A percentile compares a stretch with the other conserved stretches of the same genome.
These are phyloP conservation scores for Pogostemon cablin DNA, from an alignment of 257 asterid genomes.

Conservation along the genomic window DNA sequence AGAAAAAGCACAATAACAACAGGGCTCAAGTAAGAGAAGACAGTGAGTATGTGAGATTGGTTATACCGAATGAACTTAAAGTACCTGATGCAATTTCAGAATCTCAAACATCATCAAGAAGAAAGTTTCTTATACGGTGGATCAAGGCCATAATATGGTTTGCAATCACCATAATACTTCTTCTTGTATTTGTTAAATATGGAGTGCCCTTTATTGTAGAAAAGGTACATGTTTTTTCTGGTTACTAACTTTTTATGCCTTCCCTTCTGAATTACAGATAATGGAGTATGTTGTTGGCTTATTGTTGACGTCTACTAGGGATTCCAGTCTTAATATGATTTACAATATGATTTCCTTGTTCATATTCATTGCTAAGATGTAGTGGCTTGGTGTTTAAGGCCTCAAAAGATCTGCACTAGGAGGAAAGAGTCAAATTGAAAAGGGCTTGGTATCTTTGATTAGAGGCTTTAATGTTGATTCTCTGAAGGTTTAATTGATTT, in stretches of 20 bases:
- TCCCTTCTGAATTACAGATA: constrained; percentile 13
- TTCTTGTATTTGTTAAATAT: constrained; percentile 58
- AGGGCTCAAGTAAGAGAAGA: constrained; percentile 52
- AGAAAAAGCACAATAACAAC: constrained; percentile 38
- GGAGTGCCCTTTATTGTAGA: constrained; percentile 74
- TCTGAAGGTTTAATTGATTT: not conserved
- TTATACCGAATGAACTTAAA: constrained; percentile 54
- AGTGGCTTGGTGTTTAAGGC: not conserved
- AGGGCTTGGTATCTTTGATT: constrained; percentile 13
- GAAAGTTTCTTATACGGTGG: constrained; percentile 59
- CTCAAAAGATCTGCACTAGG: not conserved
- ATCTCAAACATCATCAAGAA: constrained; percentile 42
- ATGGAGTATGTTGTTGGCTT: not conserved
- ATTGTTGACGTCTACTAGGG: constrained; percentile 5
- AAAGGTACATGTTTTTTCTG: constrained; percentile 54
- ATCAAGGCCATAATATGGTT: constrained; percentile 62
- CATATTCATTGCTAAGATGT: not conserved
- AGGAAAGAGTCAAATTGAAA: not conserved
- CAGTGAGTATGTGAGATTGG: constrained; percentile 80
- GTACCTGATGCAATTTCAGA: constrained; percentile 46
- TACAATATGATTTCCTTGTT: not conserved
- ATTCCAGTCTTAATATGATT: too few relatives aligned
- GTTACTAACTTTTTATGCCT: constrained; percentile 11
- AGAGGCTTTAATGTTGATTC: constrained; percentile 4
- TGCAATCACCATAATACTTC: constrained; percentile 40